Evolutionary conservation across 1,139 yeast species (phyloP), one percentile per base, ranked within the genome.

Genomic region (Taiozyma sp.): DNA sequence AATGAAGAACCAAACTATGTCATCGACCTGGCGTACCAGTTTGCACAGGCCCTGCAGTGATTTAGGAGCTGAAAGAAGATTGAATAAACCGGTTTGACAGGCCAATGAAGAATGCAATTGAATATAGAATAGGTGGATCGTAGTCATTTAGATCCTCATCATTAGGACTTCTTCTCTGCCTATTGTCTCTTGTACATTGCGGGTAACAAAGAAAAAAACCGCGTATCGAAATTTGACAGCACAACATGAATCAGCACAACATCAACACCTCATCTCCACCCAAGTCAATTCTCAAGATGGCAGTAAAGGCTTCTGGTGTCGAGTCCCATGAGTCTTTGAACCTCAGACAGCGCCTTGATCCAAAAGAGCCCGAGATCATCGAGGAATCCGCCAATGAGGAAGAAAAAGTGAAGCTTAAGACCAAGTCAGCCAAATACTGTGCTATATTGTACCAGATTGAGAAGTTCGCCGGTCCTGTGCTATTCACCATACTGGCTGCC

Each of bases 401-500:
- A 38, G 24, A 38, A 38, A 10, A 16, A 38, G 24, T 8, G 41
- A 38, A 38, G 24, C 24, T 10, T 6, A 22, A 12, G 41, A 38
- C 41, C 14, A 38, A 19, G 24, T 10, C 41, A 8, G 10, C 24
- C 13, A 38, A 38, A 10, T 38, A 32, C 36, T 32, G 41, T 16
- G 23, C 41, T 3, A 38, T 19, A 38, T 38, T 38, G 8, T 12
- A 10, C 24, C 24, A 40, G 13, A 12, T 27, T 2, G 65, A 62
- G 46, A 54, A 57, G n/a, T 8, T 51, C 8, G 27, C 73, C 24
- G 79, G 73, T 9, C 85, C 87, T 2, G 45, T 80, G 8, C 23
- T 75, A 14, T 70, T 83, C 65, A 86, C 95, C 0, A 69, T 75
- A 0, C 46, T 86, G 3, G 83, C 96, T 1, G 80, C 87, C 14